Conservation (phyloP, 2,329 filamentous ascomycete species). For the Aaosphaeria pasadenensis region DNA sequence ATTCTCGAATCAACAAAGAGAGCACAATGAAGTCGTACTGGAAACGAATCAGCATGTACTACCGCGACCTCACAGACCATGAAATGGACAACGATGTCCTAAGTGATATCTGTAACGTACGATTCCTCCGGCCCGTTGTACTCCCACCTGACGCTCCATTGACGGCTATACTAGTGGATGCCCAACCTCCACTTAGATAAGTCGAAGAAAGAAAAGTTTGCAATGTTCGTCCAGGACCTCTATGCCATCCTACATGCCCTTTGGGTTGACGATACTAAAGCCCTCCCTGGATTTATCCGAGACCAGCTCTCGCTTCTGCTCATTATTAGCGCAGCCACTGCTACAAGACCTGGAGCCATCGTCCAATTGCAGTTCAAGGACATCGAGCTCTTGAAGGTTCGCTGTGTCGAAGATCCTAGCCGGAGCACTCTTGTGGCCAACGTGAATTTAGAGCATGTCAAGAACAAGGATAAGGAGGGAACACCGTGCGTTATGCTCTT, state of each 20-base stretch:
- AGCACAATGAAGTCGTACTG: slow-evolving; percentile 2
- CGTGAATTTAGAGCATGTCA: slow-evolving; percentile 16
- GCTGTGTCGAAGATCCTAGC: slow-evolving; percentile 8
- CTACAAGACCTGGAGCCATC: slow-evolving; percentile 13
- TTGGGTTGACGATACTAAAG: slow-evolving; percentile 14
- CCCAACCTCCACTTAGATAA: slow-evolving; percentile 12
- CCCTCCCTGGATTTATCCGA: slow-evolving; percentile 14
- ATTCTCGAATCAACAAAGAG: slow-evolving; percentile 2
- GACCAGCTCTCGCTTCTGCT: slow-evolving; percentile 17
- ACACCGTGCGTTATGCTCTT: slow-evolving; percentile 10
- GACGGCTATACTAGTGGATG: slow-evolving; percentile 14
- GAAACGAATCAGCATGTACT: slow-evolving; percentile 4
- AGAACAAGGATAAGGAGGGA: slow-evolving; percentile 16
- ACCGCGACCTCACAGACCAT: not conserved
- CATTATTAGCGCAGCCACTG: slow-evolving; percentile 17
- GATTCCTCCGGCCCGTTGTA: not conserved
- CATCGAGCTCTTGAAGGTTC: slow-evolving; percentile 17
- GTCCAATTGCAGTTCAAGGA: slow-evolving; percentile 14
- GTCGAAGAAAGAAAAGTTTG: slow-evolving; percentile 16
- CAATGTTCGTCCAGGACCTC: slow-evolving; percentile 18
- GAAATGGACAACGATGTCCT: slow-evolving; percentile 2
- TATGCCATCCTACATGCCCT: slow-evolving; percentile 17
- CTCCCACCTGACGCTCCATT: slow-evolving; percentile 1
- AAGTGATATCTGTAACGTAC: slow-evolving; percentile 9
- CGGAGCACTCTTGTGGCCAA: slow-evolving; percentile 13